Base-by-base conservation (phyloP, 2,329 filamentous ascomycete species). In the Pestalotiopsis sp. region DNA sequence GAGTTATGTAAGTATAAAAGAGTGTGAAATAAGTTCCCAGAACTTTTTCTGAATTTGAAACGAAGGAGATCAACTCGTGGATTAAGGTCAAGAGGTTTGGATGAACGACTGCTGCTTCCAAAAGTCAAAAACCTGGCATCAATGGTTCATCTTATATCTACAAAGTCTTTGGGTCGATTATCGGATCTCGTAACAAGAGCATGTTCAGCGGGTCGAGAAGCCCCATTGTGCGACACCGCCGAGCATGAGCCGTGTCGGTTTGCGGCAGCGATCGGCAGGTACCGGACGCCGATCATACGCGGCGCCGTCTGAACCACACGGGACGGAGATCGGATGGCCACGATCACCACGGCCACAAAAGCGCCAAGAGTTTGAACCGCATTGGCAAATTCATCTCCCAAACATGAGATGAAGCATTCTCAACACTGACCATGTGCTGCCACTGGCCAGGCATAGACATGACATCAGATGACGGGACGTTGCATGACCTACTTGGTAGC, bases 1-100 rank as follows among this genome's bases (percentile, higher is more conserved):
- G 59, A 57, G 38, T 31, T 25, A 11, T 70, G 69, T 71, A 70
- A 71, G 56, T 69, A 72, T 49, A 65, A 67, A 66, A 64, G 67
- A 67, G 72, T 71, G 41, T 58, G 31, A 25, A 71, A 71, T 6
- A 69, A 71, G 70, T 71, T 74, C 71, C 64, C 70, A 68, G 74
- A 74, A 72, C 69, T 71, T 67, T 5, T 49, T 49, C n/a, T n/a
- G 13, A 49, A 9, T 36, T 38, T 9, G 59, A 62, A 62, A 62
- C 36, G 49, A 63, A 68, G 59, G 61, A 11, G 4, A 62, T 39
- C 25, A 36, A 27, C 36, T 27, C 31, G 27, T 13, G 25, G 23
- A 13, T 9, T 36, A 39, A 62, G 59, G 36, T 27, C 7, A 36
- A 36, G 36, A 23, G 36, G 13, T 36, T 59, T 59, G 57, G 23